Evolutionary conservation across 371 early-diverging fungal genomes (phyloP).

Genomic region (Rhizopus arrhizus): DNA sequence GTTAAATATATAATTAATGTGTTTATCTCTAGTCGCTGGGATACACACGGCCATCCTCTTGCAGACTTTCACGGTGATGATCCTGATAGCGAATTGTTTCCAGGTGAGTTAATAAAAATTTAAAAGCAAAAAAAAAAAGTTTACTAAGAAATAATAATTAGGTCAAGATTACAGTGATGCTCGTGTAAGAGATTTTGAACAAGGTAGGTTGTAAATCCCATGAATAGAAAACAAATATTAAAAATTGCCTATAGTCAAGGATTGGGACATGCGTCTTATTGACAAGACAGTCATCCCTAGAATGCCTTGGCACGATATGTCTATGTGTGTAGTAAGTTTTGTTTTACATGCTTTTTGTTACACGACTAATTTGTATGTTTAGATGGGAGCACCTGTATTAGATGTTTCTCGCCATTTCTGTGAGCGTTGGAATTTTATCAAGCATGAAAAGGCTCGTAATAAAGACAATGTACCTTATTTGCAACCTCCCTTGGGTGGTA

Average conservation of each 20-base stretch:
- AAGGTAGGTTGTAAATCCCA: constrained; percentile 49
- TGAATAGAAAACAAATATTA: neutral
- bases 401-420: constrained; percentile 91
- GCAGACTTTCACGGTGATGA: constrained; percentile 59
- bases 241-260: constrained; percentile 50
- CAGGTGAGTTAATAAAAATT: constrained; percentile 35
- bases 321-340: constrained; percentile 65
- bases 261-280: constrained; percentile 63
- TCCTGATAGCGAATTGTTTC: constrained; percentile 37
- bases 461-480: constrained; percentile 43
- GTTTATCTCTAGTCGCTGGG: constrained; percentile 72
- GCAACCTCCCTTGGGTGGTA: constrained; percentile 53
- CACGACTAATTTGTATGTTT: neutral
- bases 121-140: constrained; percentile 9
- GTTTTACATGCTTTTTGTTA: too few relatives aligned
- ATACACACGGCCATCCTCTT: constrained; percentile 82
- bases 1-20: neutral
- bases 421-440: constrained; percentile 92
- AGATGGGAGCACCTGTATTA: constrained; percentile 75
- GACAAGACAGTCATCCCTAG: constrained; percentile 71
- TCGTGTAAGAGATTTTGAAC: constrained; percentile 84
- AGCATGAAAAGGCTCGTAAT: constrained; percentile 50
- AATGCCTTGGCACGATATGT: constrained; percentile 98
- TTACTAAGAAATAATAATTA: constrained; percentile 25
- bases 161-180: constrained; percentile 94